Conservation (phyloP, 116 monocot species). For the Dioscorea cayenensis region DNA sequence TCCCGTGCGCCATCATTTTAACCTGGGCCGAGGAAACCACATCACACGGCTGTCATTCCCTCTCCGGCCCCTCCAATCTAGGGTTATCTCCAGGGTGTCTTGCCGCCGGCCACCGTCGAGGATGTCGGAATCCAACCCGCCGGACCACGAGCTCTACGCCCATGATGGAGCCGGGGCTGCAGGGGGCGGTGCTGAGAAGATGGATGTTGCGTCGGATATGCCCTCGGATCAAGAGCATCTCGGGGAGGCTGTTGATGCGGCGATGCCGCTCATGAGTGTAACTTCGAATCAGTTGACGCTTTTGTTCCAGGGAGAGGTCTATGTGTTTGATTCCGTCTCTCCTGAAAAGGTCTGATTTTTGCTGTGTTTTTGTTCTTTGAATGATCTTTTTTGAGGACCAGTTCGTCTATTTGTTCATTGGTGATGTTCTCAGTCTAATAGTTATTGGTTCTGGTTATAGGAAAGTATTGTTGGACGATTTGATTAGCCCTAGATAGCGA, state of each 20-base stretch:
- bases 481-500: too few species aligned
- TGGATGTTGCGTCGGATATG: not conserved
- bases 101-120: not conserved
- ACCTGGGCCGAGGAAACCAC: not conserved
- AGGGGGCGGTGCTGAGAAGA: not conserved
- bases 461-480: too few species aligned
- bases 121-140: conserved; percentile 7
- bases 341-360: conserved; percentile 11
- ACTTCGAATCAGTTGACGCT: conserved; percentile 28
- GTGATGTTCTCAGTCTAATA: too few species aligned
- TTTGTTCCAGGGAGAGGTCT: conserved; percentile 26
- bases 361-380: not conserved
- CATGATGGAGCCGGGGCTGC: not conserved
- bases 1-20: not conserved
- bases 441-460: too few species aligned
- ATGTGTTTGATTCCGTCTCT: conserved; percentile 27
- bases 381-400: not conserved
- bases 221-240: conserved; percentile 6
- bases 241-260: conserved; percentile 20
- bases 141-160: not conserved
- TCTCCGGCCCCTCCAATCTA: not conserved
- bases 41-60: conserved; percentile 1
- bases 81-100: not conserved
- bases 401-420: not conserved
- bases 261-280: conserved; percentile 20